A percentile compares a stretch with the other conserved stretches of the same genome.
phyloP scores from a whole-genome alignment of 2,329 filamentous ascomycete species.

The Epichloe coenophiala region DNA sequence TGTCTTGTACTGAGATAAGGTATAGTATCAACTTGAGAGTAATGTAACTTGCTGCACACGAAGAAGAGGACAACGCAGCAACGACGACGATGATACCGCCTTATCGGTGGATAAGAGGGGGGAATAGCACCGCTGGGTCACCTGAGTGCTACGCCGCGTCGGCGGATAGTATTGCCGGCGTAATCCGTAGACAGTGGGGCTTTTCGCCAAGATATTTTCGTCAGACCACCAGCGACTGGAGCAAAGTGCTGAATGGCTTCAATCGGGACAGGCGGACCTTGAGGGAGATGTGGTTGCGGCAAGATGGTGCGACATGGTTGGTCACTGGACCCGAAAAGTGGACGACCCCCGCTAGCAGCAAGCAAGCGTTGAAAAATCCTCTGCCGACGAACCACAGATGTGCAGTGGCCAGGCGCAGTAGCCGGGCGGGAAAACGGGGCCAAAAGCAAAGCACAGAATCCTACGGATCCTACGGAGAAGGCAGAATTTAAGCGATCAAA shows the following conservation, averaged over 20 bases:
- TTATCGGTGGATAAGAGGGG: constrained; percentile 4
- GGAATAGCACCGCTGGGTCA: constrained; percentile 9
- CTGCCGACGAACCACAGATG: neutral
- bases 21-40: neutral
- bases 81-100: constrained; percentile 4
- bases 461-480: too few relatives aligned
- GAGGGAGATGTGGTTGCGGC: constrained; percentile 2
- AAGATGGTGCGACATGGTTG: constrained; percentile 1
- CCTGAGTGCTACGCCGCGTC: constrained; percentile 12
- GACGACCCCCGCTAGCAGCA: constrained; percentile 1
- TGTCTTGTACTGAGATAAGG: neutral
- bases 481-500: too few relatives aligned
- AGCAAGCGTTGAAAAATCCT: neutral
- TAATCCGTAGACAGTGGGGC: constrained; percentile 13
- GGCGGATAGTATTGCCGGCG: constrained; percentile 18
- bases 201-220: constrained; percentile 4
- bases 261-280: neutral
- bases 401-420: too few relatives aligned
- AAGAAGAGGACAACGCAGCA: constrained; percentile 13
- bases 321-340: constrained; percentile 3
- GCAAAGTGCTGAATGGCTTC: neutral
- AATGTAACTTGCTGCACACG: neutral
- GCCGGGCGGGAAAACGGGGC: too few relatives aligned
- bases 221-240: neutral
- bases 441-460: too few relatives aligned